These are phyloP conservation scores for Colletotrichum viniferum DNA, from an alignment of 2,329 filamentous ascomycete species.

Conservation along the genomic window DNA sequence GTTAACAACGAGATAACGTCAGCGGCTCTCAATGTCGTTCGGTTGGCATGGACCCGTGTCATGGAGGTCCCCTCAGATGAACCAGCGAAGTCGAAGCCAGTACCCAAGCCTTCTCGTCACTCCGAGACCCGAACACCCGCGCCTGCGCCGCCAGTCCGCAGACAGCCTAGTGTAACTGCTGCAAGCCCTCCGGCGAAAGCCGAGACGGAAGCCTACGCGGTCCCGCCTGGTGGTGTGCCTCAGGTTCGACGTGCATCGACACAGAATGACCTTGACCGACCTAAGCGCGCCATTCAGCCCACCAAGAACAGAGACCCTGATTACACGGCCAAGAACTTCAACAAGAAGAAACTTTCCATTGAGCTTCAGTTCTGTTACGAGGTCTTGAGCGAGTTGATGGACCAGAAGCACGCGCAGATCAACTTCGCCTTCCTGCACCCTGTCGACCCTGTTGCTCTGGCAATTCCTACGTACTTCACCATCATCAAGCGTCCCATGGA, in stretches of 20 bases:
- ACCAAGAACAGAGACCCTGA: slow-evolving; percentile 91
- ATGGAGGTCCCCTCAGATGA: slow-evolving; percentile 54
- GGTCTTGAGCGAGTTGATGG: slow-evolving; percentile 77
- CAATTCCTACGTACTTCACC: slow-evolving; percentile 91
- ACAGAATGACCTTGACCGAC: slow-evolving; percentile 75
- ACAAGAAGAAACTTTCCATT: slow-evolving; percentile 89
- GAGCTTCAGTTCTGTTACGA: slow-evolving; percentile 91
- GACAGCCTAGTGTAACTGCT: slow-evolving; percentile 27
- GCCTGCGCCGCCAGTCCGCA: slow-evolving; percentile 34
- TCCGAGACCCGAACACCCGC: slow-evolving; percentile 46
- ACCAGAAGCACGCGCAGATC: slow-evolving; percentile 69
- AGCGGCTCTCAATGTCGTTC: slow-evolving; percentile 58
- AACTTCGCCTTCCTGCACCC: slow-evolving; percentile 80
- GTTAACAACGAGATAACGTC: slow-evolving; percentile 73
- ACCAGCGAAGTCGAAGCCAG: slow-evolving; percentile 60
- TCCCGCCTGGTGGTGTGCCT: slow-evolving; percentile 78
- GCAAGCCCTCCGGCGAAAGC: slow-evolving; percentile 38
- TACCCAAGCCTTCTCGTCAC: slow-evolving; percentile 50
- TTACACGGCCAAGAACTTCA: slow-evolving; percentile 78
- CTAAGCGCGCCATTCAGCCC: slow-evolving; percentile 92
- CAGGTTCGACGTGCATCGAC: slow-evolving; percentile 86
- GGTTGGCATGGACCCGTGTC: slow-evolving; percentile 54
- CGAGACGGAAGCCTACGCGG: slow-evolving; percentile 64
- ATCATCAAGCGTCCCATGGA: slow-evolving; percentile 99
- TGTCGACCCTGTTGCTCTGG: slow-evolving; percentile 91